Evolutionary conservation across 495 filamentous ascomycete genomes (phyloP).

Genomic region (Annulohypoxylon stygium): DNA sequence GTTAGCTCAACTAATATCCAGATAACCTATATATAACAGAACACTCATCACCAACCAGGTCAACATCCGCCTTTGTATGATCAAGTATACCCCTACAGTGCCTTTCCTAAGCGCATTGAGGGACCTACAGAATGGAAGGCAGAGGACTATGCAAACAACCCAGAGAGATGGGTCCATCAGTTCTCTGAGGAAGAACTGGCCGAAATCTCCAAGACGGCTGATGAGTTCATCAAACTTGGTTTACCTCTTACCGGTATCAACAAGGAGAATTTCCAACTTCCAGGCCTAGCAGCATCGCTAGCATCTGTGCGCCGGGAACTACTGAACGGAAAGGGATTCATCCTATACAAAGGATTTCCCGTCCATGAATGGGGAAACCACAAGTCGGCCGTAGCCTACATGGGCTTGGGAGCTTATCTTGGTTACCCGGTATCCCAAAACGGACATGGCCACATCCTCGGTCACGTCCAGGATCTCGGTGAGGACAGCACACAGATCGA

Average conservation of each 20-base stretch:
- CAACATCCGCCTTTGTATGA: slow-evolving; percentile 82
- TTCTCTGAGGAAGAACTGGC: slow-evolving; percentile 75
- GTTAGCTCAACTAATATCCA: slow-evolving; percentile 26
- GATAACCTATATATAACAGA: neutral
- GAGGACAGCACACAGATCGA: slow-evolving; percentile 86
- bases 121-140: slow-evolving; percentile 84
- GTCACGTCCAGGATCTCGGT: slow-evolving; percentile 90
- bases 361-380: slow-evolving; percentile 79
- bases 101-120: slow-evolving; percentile 79
- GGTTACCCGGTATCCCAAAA: slow-evolving; percentile 92
- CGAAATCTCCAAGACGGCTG: slow-evolving; percentile 75
- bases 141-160: slow-evolving; percentile 75
- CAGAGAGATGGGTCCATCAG: slow-evolving; percentile 81
- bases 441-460: slow-evolving; percentile 85
- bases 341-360: slow-evolving; percentile 88
- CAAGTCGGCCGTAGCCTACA: slow-evolving; percentile 88
- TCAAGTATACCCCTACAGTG: slow-evolving; percentile 73
- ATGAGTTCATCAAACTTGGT: slow-evolving; percentile 72
- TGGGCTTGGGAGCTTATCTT: slow-evolving; percentile 88
- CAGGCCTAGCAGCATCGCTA: slow-evolving; percentile 69
- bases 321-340: slow-evolving; percentile 87
- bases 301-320: slow-evolving; percentile 73
- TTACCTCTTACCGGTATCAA: slow-evolving; percentile 80
- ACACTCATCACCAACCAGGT: slow-evolving; percentile 58
- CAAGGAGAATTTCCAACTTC: slow-evolving; percentile 76